Base-by-base conservation (phyloP, 306 rosid species). In the Acacia acuminata region DNA sequence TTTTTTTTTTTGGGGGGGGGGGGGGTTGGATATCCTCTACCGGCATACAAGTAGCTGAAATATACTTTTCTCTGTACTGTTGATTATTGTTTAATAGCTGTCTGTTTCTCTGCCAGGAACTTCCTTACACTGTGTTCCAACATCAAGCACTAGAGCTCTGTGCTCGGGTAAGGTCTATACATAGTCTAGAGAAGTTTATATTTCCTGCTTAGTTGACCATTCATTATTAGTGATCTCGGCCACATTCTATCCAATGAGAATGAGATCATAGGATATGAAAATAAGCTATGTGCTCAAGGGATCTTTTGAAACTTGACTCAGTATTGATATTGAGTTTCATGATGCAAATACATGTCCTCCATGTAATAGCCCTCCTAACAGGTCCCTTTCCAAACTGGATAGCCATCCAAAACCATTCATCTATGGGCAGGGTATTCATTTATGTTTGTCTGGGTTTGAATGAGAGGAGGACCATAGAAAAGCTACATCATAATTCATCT, bases 111-210 rank as follows among this genome's bases (percentile, higher is more conserved):
- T 24, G 19, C 47, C 92, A 93, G 99, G 90, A 78, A 72, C 89
- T 96, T 48, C 97, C 96, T 80, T 91, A 69, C 88, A 75, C 69
- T 13, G 87, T 91, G 83, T 92, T 94, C 86, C 97, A 91, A 73
- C 90, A 82, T 24, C 96, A 86, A 87, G 94, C 99, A 75, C 71
- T 94, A 86, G 97, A 96, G 61, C 91, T 96, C 53, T 96, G 99
- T 90, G 96, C 98, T n/a, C 91, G 99, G 86, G 99, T 96, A 80
- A 84, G 83, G 97, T 90, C 71, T 79, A 79, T 73, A 50, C 77
- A 42, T 5, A 22, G 36, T 51, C 80, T 15, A 10, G 11, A 14
- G 10, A 70, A 40, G 15, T 71, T 83, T 61, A 50, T 19, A 40
- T 55, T n/a, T 71, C 22, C 73, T 71, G 43, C 47, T 73, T 14